Base-by-base conservation (phyloP, 2,329 filamentous ascomycete species). In the Fusarium austroafricanum region DNA sequence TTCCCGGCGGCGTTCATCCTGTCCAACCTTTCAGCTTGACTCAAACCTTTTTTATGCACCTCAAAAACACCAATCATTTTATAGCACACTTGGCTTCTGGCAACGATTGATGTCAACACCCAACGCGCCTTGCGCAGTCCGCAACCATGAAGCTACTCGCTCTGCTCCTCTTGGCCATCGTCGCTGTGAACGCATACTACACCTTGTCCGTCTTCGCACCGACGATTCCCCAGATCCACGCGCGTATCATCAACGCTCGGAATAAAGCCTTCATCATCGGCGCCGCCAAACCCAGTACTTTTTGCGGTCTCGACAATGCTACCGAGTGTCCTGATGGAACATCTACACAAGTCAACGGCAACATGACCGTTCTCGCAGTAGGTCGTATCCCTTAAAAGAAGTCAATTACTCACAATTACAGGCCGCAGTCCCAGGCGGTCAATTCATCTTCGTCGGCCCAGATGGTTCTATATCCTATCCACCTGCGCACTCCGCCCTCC, bases 381-480 rank as follows among this genome's bases (percentile, higher is more conserved):
- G 26, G 71, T 49, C 7, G 5, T 18, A 2, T 17, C 2, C 12
- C 3, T 14, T 15, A 2, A 14, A 4, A 9, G 11, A 3, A 7
- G 31, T 2, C 31, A 33, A 15, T 35, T 28, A 6, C 39, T 29
- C 1, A 29, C 40, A 29, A 15, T 4, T n/a, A 5, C 9, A 81
- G 78, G 83, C 87, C 31, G 73, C 82, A 29, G 89, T 90, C 6
- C 88, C 89, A 7, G 89, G 89, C 28, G 89, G 89, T 26, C 89
- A 92, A 71, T 77, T 82, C 58, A 81, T 90, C 70, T 91, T 87
- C 75, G 81, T 91, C 57, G 79, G 78, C 5, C 79, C 83, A 5
- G 76, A 81, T 26, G 89, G 89, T 8, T 79, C 82, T 11, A 75
- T 91, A 57, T 79, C 81, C 55, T 91, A 86, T 78, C 87, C 87